phyloP scores from a whole-genome alignment of 2,329 filamentous ascomycete genomes.

The Daldinia sp. region DNA sequence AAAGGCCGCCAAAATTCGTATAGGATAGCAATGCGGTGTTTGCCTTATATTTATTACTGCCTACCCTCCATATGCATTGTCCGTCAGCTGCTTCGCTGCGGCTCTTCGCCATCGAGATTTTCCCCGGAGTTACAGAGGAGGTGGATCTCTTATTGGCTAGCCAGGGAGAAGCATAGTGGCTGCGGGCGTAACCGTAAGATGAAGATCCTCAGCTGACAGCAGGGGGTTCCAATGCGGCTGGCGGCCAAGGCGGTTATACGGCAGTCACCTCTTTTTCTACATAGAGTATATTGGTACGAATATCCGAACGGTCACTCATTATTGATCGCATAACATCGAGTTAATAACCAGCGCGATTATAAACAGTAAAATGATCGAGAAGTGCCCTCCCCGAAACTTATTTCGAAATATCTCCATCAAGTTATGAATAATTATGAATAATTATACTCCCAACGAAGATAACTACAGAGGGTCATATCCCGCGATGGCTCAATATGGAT shows the following conservation, averaged over 20 bases:
- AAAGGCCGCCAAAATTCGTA: not conserved
- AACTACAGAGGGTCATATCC: not conserved
- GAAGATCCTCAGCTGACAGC: conserved; percentile 35
- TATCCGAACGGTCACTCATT: too few species aligned
- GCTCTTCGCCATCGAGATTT: conserved; percentile 32
- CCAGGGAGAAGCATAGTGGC: conserved; percentile 13
- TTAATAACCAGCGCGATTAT: too few species aligned
- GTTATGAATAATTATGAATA: too few species aligned
- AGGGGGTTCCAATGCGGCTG: not conserved
- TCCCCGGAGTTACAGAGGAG: conserved; percentile 19
- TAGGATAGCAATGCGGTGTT: not conserved
- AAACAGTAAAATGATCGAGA: too few species aligned
- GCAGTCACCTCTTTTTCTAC: not conserved
- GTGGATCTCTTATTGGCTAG: conserved; percentile 17
- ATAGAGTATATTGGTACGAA: too few species aligned
- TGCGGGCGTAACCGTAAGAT: conserved; percentile 30
- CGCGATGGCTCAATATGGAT: not conserved
- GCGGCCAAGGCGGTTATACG: conserved; percentile 1
- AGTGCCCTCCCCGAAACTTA: too few species aligned
- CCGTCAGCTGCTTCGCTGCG: conserved; percentile 28
- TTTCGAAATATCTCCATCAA: too few species aligned
- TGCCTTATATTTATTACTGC: conserved; percentile 16
- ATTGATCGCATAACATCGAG: too few species aligned
- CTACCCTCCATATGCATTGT: conserved; percentile 1
- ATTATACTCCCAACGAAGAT: not conserved